Conservation (phyloP, 23 red algal species). For the Porphyridium purpureum region DNA sequence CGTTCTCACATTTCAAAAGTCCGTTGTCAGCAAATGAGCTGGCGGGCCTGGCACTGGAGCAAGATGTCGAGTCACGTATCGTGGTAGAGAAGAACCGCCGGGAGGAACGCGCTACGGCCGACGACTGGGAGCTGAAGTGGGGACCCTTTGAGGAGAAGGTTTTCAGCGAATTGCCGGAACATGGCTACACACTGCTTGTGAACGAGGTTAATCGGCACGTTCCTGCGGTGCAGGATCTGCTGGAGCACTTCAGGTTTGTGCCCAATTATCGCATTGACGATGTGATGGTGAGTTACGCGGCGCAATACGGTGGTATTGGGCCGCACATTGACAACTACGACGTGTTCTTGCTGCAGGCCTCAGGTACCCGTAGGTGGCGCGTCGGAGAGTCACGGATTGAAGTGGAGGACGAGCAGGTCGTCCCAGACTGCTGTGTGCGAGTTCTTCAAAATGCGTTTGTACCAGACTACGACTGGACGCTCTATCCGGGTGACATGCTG, state of each 20-base stretch:
- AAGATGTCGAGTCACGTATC: conserved; percentile 29
- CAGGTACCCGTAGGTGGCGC: conserved; percentile 48
- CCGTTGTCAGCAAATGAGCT: conserved; percentile 51
- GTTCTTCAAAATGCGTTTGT: conserved; percentile 30
- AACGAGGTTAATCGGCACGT: conserved; percentile 30
- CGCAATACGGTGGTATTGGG: conserved; percentile 50
- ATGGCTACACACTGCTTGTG: conserved; percentile 49
- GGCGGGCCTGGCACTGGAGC: conserved; percentile 44
- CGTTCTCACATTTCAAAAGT: conserved; percentile 15
- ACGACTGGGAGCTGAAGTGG: conserved; percentile 9
- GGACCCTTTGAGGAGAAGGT: conserved; percentile 22
- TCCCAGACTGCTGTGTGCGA: conserved; percentile 26
- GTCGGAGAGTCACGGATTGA: conserved; percentile 21
- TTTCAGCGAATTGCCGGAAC: conserved; percentile 28
- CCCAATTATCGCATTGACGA: conserved; percentile 72
- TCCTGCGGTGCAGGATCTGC: conserved; percentile 19
- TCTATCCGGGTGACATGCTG: conserved; percentile 55
- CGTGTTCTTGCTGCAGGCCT: conserved; percentile 58
- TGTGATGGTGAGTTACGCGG: conserved; percentile 67
- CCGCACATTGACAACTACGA: conserved; percentile 93
- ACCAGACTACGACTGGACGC: conserved; percentile 22
- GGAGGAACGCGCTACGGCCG: conserved; percentile 3
- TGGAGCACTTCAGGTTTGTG: conserved; percentile 41
- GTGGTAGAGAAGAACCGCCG: conserved; percentile 6
- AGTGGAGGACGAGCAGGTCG: conserved; percentile 16